phyloP scores from a whole-genome alignment of 345 rosid genomes.

The Litchi chinensis region DNA sequence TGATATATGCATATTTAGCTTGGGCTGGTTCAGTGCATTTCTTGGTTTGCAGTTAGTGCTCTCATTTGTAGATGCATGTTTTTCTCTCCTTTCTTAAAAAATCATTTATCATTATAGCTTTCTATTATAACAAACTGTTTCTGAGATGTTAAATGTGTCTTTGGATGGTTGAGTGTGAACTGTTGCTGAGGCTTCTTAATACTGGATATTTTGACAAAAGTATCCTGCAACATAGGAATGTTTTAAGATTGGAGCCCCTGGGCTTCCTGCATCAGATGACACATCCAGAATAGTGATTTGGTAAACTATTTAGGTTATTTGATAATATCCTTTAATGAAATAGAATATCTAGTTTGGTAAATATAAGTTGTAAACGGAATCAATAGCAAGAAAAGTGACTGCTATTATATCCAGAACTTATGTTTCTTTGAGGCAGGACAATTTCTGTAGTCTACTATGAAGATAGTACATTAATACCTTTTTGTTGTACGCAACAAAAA shows the following conservation, averaged over 20 bases:
- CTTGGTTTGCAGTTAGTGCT: background rate
- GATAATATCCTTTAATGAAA: background rate
- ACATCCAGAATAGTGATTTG: background rate
- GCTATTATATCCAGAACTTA: background rate
- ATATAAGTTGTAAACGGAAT: background rate
- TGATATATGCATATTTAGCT: constrained; percentile 5
- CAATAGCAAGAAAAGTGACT: background rate
- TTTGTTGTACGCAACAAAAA: background rate
- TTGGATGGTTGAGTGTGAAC: background rate
- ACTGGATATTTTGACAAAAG: background rate
- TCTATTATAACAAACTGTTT: background rate
- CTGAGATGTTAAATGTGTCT: background rate
- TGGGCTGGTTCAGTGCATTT: background rate
- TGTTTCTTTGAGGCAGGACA: background rate
- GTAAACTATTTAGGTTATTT: background rate
- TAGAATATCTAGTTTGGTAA: background rate
- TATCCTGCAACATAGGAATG: background rate
- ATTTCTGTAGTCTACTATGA: background rate
- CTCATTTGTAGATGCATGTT: background rate
- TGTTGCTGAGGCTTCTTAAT: background rate
- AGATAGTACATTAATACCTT: background rate
- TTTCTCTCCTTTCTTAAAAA: background rate
- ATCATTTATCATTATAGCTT: background rate
- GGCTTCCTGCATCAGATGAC: background rate
- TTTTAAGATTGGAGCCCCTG: background rate